A percentile compares a stretch with the other conserved stretches of the same genome.
phyloP scores from a whole-genome alignment of 257 asterid genomes.

The Salvia hispanica region DNA sequence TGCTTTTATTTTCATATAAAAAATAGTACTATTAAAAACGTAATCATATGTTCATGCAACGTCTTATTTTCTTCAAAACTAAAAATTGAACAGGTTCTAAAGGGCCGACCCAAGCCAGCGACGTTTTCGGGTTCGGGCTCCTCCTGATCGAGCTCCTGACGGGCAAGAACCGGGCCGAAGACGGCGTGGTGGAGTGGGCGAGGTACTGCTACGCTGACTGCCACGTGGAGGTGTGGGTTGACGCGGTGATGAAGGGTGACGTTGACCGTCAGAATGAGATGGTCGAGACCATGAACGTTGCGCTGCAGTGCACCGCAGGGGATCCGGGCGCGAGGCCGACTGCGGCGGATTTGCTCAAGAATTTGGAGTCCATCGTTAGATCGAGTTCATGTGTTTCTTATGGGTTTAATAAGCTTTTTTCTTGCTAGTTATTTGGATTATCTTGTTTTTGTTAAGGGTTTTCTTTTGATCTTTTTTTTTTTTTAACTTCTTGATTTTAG shows the following conservation, averaged over 20 bases:
- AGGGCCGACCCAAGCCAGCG: slow-evolving; percentile 47
- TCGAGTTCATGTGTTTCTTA: slow-evolving; percentile 49
- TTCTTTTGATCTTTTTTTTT: slow-evolving; percentile 24
- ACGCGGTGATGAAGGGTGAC: slow-evolving; percentile 44
- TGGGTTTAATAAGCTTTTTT: slow-evolving; percentile 48
- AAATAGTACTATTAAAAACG: slow-evolving; percentile 2
- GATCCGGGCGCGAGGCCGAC: slow-evolving; percentile 69
- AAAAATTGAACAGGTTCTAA: slow-evolving; percentile 46
- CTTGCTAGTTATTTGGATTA: slow-evolving; percentile 28
- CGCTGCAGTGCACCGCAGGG: slow-evolving; percentile 73
- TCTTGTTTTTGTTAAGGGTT: slow-evolving; percentile 24
- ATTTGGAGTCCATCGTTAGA: slow-evolving; percentile 50
- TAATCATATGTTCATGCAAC: slow-evolving; percentile 44
- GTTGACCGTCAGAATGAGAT: slow-evolving; percentile 46
- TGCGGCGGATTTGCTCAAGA: slow-evolving; percentile 46
- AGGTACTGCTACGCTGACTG: slow-evolving; percentile 82
- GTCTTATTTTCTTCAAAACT: not conserved
- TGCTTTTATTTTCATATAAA: slow-evolving; percentile 17
- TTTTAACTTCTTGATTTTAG: slow-evolving; percentile 10
- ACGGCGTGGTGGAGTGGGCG: slow-evolving; percentile 74
- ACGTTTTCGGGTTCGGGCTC: slow-evolving; percentile 66
- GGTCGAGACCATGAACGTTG: slow-evolving; percentile 78
- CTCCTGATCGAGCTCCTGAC: slow-evolving; percentile 70
- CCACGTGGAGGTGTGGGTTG: slow-evolving; percentile 76
- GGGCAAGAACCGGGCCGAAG: slow-evolving; percentile 60